Conservation (phyloP, 2,329 filamentous ascomycete genomes). For the Pseudopithomyces maydicus region DNA sequence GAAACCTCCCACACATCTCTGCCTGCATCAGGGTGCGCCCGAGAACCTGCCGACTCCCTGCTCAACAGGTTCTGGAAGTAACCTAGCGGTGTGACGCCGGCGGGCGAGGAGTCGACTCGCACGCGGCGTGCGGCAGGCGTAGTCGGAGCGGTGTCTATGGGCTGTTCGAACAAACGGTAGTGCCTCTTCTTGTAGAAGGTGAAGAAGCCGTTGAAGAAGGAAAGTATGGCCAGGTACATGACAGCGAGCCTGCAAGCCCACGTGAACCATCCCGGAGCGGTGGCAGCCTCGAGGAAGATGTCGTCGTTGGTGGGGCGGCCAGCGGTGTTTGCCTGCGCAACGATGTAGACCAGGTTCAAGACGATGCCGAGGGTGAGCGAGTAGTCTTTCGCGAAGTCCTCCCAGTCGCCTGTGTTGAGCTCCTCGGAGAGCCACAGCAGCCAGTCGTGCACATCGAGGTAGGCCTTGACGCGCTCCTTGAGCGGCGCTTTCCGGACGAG, state of each 20-base stretch:
- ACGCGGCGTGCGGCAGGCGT: conserved; percentile 91
- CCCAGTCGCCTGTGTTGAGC: conserved; percentile 88
- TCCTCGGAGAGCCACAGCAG: conserved; percentile 91
- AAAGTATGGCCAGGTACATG: conserved; percentile 70
- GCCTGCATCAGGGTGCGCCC: conserved; percentile 79
- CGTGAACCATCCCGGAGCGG: conserved; percentile 67
- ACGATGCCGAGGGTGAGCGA: conserved; percentile 75
- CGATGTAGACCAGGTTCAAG: conserved; percentile 78
- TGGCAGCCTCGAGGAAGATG: conserved; percentile 69
- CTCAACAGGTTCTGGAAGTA: conserved; percentile 70
- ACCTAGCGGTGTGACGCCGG: conserved; percentile 76
- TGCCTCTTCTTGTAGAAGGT: conserved; percentile 80
- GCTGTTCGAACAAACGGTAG: conserved; percentile 89
- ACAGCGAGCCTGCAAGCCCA: conserved; percentile 72
- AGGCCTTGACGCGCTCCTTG: conserved; percentile 76
- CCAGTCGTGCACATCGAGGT: conserved; percentile 86
- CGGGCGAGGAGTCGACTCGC: conserved; percentile 81
- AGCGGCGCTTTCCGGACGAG: conserved; percentile 83
- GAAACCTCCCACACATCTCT: conserved; percentile 94
- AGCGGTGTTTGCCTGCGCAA: conserved; percentile 75
- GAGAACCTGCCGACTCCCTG: conserved; percentile 73
- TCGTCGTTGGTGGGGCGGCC: conserved; percentile 67
- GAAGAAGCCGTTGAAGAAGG: conserved; percentile 78
- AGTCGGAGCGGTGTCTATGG: conserved; percentile 74
- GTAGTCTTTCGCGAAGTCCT: conserved; percentile 74